Evolutionary conservation across 2,329 filamentous ascomycete genomes (phyloP).

Genomic region (Fusarium musae): DNA sequence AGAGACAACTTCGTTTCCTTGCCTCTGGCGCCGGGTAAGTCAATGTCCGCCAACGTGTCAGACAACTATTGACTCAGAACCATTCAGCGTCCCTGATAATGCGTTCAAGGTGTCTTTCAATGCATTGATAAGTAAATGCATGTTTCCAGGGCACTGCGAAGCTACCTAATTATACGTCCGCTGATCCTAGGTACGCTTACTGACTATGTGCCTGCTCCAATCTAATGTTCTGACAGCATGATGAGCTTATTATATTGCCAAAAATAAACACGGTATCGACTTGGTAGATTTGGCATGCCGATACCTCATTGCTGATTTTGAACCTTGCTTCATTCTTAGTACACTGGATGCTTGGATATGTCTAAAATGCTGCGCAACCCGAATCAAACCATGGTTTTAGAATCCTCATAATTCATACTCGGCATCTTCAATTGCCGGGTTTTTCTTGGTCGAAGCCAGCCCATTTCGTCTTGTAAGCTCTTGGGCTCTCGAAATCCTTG

Average conservation of each 20-base stretch:
- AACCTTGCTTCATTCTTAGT: not conserved
- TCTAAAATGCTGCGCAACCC: conserved; percentile 16
- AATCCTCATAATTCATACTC: conserved; percentile 7
- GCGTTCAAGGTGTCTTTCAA: conserved; percentile 4
- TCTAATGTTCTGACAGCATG: not conserved
- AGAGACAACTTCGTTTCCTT: conserved; percentile 14
- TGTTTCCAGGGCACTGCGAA: not conserved
- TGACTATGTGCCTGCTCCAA: not conserved
- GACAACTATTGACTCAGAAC: conserved; percentile 24
- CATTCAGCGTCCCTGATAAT: not conserved
- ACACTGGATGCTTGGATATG: conserved; percentile 3
- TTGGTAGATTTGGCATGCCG: not conserved
- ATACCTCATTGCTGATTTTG: not conserved
- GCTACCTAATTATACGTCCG: not conserved
- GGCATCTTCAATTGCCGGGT: conserved; percentile 21
- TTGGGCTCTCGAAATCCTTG: conserved; percentile 80
- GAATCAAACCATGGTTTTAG: not conserved
- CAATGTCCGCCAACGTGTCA: conserved; percentile 25
- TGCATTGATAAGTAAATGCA: not conserved
- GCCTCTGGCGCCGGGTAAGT: conserved; percentile 13
- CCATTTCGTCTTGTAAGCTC: conserved; percentile 79
- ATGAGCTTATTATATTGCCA: not conserved
- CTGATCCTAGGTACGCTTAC: not conserved
- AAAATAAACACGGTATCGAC: conserved; percentile 12
- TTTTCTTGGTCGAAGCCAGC: conserved; percentile 41